Base-by-base conservation (phyloP, 1,284 basidiomycete species). In the Ceratobasidium sp. region DNA sequence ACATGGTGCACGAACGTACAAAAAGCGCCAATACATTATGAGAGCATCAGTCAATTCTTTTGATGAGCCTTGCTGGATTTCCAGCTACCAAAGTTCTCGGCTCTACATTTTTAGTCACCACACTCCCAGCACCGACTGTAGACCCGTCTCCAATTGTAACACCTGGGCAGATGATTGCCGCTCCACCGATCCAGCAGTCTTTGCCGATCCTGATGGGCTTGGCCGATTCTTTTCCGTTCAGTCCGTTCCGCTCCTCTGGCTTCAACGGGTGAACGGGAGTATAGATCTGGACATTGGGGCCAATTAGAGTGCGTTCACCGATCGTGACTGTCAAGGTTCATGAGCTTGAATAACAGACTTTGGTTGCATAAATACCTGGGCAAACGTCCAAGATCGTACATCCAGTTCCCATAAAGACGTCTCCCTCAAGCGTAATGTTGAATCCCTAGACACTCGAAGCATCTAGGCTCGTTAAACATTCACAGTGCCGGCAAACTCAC, bases 111-210 rank as follows among this genome's bases (percentile, higher is more conserved):
- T 78, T 81, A 0, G 82, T 83, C 0, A 84, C 82, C 4, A 83
- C 80, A 12, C 74, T 74, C 0, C 81, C 82, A 0, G 83, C 83
- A 0, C 82, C 82, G 6, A 84, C 75, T 1, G 80, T 82, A 3
- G 71, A 73, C 0, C 82, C 83, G 15, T 78, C 70, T 0, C 83
- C 83, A n/a, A 84, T 80, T 1, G 74, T 81, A 0, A 84, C 80
- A 1, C 81, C 81, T 0, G 80, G 77, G 34, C 79, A 73, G 50
- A 84, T 77, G 35, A 78, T 77, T 2, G 75, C 80, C n/a, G 77
- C 77, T 0, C 80, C 82, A 1, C 82, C 82, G 27, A 81, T 75
- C 81, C 80, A 82, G 71, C 77, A 78, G 72, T 81, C 80, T 52
- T 78, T 71, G 2, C 77, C 81, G 50, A 82, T 79, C 0, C 57